Evolutionary conservation across 2,329 filamentous ascomycete genomes (phyloP).

Genomic region (Sordariomycetes sp.): DNA sequence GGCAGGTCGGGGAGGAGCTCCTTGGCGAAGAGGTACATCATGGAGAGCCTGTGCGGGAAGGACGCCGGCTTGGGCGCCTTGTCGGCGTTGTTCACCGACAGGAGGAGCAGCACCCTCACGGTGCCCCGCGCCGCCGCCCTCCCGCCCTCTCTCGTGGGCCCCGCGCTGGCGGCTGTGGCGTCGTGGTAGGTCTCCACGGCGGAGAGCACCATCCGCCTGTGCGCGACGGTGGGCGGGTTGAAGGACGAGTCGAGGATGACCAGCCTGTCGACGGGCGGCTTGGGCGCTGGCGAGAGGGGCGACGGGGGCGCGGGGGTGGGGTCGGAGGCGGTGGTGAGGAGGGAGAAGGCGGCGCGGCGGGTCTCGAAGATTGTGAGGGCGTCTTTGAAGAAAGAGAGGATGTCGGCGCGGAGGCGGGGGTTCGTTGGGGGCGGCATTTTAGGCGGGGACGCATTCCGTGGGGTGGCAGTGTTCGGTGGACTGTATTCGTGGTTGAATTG

Average conservation of each 20-base stretch:
- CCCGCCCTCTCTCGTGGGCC: neutral
- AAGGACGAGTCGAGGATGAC: constrained; percentile 58
- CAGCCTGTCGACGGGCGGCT: constrained; percentile 18
- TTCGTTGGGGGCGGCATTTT: neutral
- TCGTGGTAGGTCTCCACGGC: constrained; percentile 22
- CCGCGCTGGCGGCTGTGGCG: neutral
- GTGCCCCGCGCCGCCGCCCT: neutral
- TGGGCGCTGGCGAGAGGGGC: neutral
- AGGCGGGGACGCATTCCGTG: neutral
- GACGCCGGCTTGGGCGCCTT: constrained; percentile 56
- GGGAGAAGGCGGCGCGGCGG: neutral
- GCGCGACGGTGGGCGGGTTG: constrained; percentile 55
- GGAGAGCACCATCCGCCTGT: constrained; percentile 43
- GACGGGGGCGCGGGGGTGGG: neutral
- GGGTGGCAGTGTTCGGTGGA: too few relatives aligned
- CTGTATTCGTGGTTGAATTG: too few relatives aligned
- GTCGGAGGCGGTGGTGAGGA: neutral
- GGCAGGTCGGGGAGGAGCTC: constrained; percentile 28
- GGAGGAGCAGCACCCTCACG: constrained; percentile 42
- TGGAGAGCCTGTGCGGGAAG: constrained; percentile 55
- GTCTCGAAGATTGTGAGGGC: constrained; percentile 1
- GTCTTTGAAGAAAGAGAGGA: neutral
- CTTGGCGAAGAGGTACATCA: constrained; percentile 61
- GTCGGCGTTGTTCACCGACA: constrained; percentile 56
- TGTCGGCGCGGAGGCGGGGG: constrained; percentile 5